A percentile compares a stretch with the other conserved stretches of the same genome.
Evolutionary conservation across 169 alveolate species (phyloP).

Genomic region (Plasmodium yoelii): DNA sequence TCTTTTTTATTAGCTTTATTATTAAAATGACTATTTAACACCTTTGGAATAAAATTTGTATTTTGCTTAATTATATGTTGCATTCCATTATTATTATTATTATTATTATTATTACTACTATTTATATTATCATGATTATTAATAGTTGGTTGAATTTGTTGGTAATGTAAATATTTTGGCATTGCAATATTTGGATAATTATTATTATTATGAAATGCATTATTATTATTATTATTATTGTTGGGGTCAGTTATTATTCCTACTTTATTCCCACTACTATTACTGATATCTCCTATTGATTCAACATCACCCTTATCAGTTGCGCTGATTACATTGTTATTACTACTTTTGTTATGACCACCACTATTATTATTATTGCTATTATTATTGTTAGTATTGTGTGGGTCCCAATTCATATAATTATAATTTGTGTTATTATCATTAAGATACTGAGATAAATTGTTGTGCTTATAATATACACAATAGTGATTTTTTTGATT

Average conservation of each 20-base stretch:
- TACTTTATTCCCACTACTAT: slow-evolving; percentile 12
- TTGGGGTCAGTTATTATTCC: slow-evolving; percentile 6
- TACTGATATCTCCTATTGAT: background rate
- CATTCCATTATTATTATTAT: too few species aligned
- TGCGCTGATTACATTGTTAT: background rate
- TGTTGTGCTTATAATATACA: slow-evolving; percentile 11
- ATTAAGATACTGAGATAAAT: slow-evolving; percentile 15
- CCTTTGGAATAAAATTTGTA: slow-evolving; percentile 17
- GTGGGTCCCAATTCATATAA: slow-evolving; percentile 5
- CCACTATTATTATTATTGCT: background rate
- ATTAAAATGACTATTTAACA: slow-evolving; percentile 1
- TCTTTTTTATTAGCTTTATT: background rate
- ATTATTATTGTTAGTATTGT: slow-evolving; percentile 1
- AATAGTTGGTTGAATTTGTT: background rate
- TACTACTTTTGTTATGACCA: background rate
- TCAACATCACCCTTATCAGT: background rate
- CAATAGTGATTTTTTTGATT: slow-evolving; percentile 63
- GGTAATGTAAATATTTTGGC: background rate
- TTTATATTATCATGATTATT: slow-evolving; percentile 17
- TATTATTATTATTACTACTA: too few species aligned
- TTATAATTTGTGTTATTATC: slow-evolving; percentile 12
- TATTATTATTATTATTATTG: slow-evolving; percentile 37
- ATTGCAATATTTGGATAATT: slow-evolving; percentile 21
- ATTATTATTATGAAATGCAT: slow-evolving; percentile 3
- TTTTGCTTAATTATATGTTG: slow-evolving; percentile 16